A percentile compares a stretch with the other conserved stretches of the same genome.
Conservation (phyloP, 2,329 filamentous ascomycete genomes). For the Trichoderma sp. region DNA sequence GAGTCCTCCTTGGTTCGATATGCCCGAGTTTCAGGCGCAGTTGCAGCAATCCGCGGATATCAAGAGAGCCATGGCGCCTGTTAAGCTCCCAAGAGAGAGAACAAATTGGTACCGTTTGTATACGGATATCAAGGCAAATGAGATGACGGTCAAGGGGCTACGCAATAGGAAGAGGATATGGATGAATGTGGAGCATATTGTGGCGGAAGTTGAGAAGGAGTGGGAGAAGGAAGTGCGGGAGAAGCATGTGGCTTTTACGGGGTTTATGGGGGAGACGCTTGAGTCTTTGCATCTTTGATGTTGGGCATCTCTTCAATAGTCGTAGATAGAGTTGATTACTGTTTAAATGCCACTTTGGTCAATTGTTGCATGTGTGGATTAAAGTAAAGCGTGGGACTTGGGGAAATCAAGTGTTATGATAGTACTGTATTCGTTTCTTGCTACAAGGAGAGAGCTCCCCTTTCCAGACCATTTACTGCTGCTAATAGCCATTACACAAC, state of each 20-base stretch:
- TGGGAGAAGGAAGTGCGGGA: background rate
- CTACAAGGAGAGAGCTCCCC: no score
- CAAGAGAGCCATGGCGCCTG: slow-evolving; percentile 16
- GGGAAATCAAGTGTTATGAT: background rate
- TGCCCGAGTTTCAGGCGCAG: slow-evolving; percentile 13
- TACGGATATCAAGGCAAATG: slow-evolving; percentile 1
- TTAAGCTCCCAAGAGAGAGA: slow-evolving; percentile 2
- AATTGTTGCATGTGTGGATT: background rate
- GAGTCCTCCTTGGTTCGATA: slow-evolving; percentile 16
- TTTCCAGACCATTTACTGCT: no score
- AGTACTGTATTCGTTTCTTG: background rate
- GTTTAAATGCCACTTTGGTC: background rate
- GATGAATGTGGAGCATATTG: slow-evolving; percentile 10
- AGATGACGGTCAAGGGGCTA: slow-evolving; percentile 17
- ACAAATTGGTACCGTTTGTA: slow-evolving; percentile 32
- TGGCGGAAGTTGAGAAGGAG: slow-evolving; percentile 1
- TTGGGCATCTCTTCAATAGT: background rate
- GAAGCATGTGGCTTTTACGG: background rate
- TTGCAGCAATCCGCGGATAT: background rate
- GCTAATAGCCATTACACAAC: no score
- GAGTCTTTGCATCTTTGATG: background rate
- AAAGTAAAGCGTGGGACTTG: background rate
- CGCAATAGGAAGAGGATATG: slow-evolving; percentile 31
- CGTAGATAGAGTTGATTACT: background rate
- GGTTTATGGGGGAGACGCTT: background rate